Conservation (phyloP, 345 rosid genomes). For the Eucalyptus curtisii region DNA sequence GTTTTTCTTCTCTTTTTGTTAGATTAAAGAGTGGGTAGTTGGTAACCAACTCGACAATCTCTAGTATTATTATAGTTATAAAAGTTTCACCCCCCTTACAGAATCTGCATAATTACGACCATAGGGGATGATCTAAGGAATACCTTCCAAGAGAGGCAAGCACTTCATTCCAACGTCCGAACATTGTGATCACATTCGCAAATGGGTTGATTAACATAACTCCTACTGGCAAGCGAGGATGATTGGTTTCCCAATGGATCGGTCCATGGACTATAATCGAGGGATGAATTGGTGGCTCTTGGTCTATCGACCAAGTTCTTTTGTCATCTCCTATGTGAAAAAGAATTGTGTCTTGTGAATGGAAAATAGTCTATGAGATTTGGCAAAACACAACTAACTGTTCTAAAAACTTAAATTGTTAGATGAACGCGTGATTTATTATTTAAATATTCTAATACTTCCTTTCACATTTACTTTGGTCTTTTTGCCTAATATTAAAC, state of each 20-base stretch:
- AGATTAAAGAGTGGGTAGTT: not conserved
- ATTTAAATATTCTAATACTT: too few species aligned
- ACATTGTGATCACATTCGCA: not conserved
- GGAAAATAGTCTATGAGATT: too few species aligned
- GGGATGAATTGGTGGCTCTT: not conserved
- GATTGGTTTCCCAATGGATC: not conserved
- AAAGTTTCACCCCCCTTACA: not conserved
- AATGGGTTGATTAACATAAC: not conserved
- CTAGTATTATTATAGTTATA: not conserved
- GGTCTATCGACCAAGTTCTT: not conserved
- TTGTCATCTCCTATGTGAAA: not conserved
- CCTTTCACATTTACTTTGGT: fast-evolving
- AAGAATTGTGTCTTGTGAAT: not conserved
- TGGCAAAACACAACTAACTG: too few species aligned
- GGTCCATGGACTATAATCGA: not conserved
- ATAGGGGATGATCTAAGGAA: not conserved
- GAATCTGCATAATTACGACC: not conserved
- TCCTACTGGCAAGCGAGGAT: not conserved
- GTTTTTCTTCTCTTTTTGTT: not conserved
- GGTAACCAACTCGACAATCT: not conserved
- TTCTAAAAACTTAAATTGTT: too few species aligned
- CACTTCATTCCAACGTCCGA: not conserved
- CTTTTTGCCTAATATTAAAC: too few species aligned
- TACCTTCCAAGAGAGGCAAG: not conserved
- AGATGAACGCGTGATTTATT: too few species aligned